Evolutionary conservation across 306 rosid genomes (phyloP), one percentile per base, ranked within the genome.

Genomic region (Trifolium fragiferum): DNA sequence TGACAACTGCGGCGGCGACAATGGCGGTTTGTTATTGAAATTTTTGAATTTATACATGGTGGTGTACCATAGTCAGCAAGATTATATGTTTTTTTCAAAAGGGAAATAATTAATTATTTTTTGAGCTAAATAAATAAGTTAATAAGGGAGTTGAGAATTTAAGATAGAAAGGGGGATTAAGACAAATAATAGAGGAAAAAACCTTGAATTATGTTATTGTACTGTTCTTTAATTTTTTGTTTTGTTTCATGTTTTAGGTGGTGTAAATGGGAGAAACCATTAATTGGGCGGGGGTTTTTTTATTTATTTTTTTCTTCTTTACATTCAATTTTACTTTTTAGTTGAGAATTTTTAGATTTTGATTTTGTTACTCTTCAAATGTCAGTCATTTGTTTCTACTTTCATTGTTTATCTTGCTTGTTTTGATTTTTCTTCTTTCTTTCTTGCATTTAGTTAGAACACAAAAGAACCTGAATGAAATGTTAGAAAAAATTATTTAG

Each of bases 61-160:
- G 78, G 27, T 60, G 61, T 46, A 66, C 21, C 11, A 65, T 38
- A 19, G 16, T 84, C 90, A 75, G 75, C 54, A 69, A 76, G 84
- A 83, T 83, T 81, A 85, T 70, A 82, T 84, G 85, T 84, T 76
- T 72, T 74, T 77, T 72, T 9, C 62, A 33, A 51, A 70, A 6
- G 54, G 54, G 51, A 60, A 58, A 76, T 80, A 87, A 83, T 83
- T 83, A 81, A 87, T 84, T 82, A 76, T 89, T 86, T 88, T 88
- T 74, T 77, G 71, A 68, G 88, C 72, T 62, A 83, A 74, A 80
- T 81, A 83, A 91, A 84, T 87, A 87, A 89, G 83, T 64, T 70
- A 64, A 78, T 66, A 63, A 78, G 76, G 40, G 49, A 10, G 81
- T 66, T 46, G 78, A 44, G 53, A 72, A 64, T 37, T 73, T 54